These are phyloP conservation scores for Nitzschia sp. DNA, from an alignment of 108 stramenopile species.

Conservation along the genomic window DNA sequence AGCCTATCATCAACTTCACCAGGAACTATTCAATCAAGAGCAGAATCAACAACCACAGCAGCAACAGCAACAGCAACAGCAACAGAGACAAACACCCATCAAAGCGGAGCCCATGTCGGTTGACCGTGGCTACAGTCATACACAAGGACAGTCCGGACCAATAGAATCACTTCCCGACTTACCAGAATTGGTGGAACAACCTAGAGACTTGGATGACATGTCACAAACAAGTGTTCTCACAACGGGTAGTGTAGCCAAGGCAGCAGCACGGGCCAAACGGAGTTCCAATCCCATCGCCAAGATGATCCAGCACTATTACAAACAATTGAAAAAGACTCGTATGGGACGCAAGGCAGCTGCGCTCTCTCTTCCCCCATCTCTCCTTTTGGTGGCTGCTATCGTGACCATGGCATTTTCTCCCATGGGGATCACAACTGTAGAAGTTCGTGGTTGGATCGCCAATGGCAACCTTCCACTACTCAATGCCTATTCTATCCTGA, in stretches of 20 bases:
- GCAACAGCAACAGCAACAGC: too few relatives aligned
- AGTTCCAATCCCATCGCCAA: conserved; percentile 8
- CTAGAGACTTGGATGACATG: too few relatives aligned
- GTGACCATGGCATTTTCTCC: conserved; percentile 52
- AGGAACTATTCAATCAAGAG: too few relatives aligned
- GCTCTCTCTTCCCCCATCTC: conserved; percentile 44
- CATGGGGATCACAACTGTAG: conserved; percentile 44
- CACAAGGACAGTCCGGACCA: too few relatives aligned
- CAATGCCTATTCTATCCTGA: conserved; percentile 53
- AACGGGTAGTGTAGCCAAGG: too few relatives aligned
- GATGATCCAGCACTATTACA: conserved; percentile 17
- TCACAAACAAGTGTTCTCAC: too few relatives aligned
- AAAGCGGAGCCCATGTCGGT: background rate
- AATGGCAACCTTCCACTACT: conserved; percentile 60
- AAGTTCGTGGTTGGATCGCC: conserved; percentile 50
- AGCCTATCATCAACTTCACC: background rate
- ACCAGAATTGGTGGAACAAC: too few relatives aligned
- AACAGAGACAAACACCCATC: background rate
- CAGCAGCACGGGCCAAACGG: background rate
- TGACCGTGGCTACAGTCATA: background rate
- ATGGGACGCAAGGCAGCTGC: conserved; percentile 52
- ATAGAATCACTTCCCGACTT: too few relatives aligned
- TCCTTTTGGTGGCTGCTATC: conserved; percentile 49
- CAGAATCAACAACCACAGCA: too few relatives aligned
- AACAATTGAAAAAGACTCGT: conserved; percentile 6